Base-by-base conservation (phyloP, 1,139 yeast species). In the Hemisphaericaspora xylanilytica region DNA sequence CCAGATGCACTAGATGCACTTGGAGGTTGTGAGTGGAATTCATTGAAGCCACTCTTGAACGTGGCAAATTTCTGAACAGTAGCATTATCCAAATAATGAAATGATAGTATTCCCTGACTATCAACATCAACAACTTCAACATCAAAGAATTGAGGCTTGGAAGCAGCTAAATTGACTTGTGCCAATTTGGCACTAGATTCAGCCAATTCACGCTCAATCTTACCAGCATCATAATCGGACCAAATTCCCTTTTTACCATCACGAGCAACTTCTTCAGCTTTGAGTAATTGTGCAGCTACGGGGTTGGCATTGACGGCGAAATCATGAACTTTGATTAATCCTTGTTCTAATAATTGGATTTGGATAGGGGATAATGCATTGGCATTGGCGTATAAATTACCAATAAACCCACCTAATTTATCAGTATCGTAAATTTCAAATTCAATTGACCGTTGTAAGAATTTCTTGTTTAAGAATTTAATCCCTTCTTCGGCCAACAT, bases 401-500 rank as follows among this genome's bases (percentile, higher is more conserved):
- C 95, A 55, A 86, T 78, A 51, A 87, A 88, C 0, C 85, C 86
- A 43, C 96, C 96, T 44, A 83, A 71, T 55, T 81, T 85, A 58
- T 88, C 96, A 40, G 77, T 75, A 43, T 78, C 83, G 47, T 78
- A 77, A 20, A 87, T 75, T 41, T 82, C 83, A 48, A 87, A 69
- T 48, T 77, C 81, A 35, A 86, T 84, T 48, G 80, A 85, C 54
- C 88, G 75, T 65, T 88, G 96, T 57, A 81, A 70, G 39, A 77
- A 70, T 46, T 75, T 73, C 44, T 70, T 73, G 52, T 70, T 72
- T 47, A 82, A 73, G 52, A 65, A 80, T 36, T 71, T 75, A 33
- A 79, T 58, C 1, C 87, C 88, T 36, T 68, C 74, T 17, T 75
- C 79, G 5, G 78, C 67, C 32, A 59, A 46, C 2, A 70, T 66